Conservation (phyloP, 1,139 yeast species). For the Blastobotrys petasosporus region DNA sequence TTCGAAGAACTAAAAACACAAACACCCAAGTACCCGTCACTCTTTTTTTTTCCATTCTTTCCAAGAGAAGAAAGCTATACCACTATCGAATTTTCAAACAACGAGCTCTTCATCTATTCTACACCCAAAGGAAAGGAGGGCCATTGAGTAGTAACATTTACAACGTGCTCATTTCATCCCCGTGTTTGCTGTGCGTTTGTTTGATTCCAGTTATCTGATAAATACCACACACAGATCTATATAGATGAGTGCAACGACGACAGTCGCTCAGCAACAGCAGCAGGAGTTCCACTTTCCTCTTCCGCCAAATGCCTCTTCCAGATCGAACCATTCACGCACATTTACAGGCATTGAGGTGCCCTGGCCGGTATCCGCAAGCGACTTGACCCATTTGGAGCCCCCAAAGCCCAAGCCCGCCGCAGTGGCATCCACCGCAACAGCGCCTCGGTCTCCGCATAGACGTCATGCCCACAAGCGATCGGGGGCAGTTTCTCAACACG, state of each 20-base stretch:
- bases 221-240: background rate
- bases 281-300: constrained; percentile 6
- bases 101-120: no score
- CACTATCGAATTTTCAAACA: no score
- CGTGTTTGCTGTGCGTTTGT: background rate
- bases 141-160: no score
- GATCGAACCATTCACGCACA: constrained; percentile 11
- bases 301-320: background rate
- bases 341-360: constrained; percentile 14
- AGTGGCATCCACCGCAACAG: background rate
- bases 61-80: no score
- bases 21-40: no score
- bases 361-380: constrained; percentile 7
- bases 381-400: constrained; percentile 2
- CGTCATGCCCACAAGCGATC: constrained; percentile 18
- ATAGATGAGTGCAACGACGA: background rate
- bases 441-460: constrained; percentile 14
- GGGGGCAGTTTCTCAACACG: constrained; percentile 17
- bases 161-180: no score
- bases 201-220: background rate
- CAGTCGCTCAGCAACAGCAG: constrained; percentile 4
- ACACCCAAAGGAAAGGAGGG: no score
- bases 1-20: no score
- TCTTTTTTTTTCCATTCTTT: no score
- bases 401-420: constrained; percentile 1